Evolutionary conservation across 2,329 filamentous ascomycete genomes (phyloP).

Genomic region (Tolypocladium endophyticum): DNA sequence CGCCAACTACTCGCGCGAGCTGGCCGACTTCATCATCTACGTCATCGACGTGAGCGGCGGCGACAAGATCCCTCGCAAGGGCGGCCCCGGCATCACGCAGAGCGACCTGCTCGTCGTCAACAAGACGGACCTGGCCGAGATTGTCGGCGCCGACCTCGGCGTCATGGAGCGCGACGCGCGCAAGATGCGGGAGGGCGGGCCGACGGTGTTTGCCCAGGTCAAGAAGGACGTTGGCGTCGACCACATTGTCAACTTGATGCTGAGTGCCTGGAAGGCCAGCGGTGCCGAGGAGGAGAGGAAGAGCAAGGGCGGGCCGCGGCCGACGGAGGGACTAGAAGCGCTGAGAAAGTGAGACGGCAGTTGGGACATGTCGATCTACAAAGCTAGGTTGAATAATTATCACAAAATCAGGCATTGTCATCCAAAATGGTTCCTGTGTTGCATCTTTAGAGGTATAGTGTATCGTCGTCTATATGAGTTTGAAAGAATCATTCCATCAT

Average conservation of each 20-base stretch:
- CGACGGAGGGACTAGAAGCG: constrained; percentile 44
- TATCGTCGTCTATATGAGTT: constrained; percentile 8
- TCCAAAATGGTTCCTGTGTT: background rate
- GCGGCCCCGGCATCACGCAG: constrained; percentile 93
- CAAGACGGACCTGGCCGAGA: constrained; percentile 89
- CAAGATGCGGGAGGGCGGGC: constrained; percentile 91
- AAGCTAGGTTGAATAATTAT: no score
- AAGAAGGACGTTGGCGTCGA: constrained; percentile 80
- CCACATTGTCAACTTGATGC: constrained; percentile 76
- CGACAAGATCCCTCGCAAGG: constrained; percentile 94
- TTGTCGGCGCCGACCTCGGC: constrained; percentile 76
- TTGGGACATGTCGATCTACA: background rate
- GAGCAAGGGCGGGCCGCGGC: constrained; percentile 43
- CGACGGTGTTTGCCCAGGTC: constrained; percentile 94
- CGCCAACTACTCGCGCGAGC: constrained; percentile 88
- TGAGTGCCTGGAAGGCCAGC: constrained; percentile 87
- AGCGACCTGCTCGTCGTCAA: constrained; percentile 90
- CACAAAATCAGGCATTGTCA: background rate
- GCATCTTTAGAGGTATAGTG: background rate
- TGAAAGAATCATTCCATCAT: constrained; percentile 17
- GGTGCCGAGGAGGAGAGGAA: constrained; percentile 58
- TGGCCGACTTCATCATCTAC: constrained; percentile 97
- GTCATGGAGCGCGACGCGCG: constrained; percentile 94
- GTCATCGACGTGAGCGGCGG: constrained; percentile 95
- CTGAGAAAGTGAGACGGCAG: constrained; percentile 17